Evolutionary conservation across 768 basidiomycete species (phyloP), one percentile per base, ranked within the genome.

Genomic region (Lentinula detonsa): DNA sequence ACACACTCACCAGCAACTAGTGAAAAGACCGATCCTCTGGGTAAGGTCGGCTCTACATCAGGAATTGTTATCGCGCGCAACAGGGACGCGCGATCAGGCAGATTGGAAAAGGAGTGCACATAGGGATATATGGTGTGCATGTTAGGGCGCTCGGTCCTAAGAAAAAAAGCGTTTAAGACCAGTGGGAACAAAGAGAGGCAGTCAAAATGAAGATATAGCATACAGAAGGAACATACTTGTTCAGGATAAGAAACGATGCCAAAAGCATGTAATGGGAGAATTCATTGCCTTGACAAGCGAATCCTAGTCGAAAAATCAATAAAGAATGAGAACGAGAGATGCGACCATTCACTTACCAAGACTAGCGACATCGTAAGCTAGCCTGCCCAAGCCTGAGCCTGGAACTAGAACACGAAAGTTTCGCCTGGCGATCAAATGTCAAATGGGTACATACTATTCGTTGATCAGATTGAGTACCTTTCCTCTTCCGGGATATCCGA

Each of bases 261-360:
- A 98, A 84, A 11, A 98, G 81, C 94, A 95, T 96, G 72, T 93
- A 93, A 65, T 95, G 90, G 35, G 92, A 94, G 70, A 97, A 97
- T 72, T 98, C 95, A 69, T 97, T 97, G 21, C 91, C 95, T 72
- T 96, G 95, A 64, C 90, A 93, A 1, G 89, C 75, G 66, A 94
- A 98, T 3, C 95, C 95, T 94, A 63, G 0, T 13, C 5, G 15
- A 46, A n/a, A 15, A 51, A 57, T 59, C 8, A 48, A 42, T 16
- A 15, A 15, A 51, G 0, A 15, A 53, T 42, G 34, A 55, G 10
- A 13, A 0, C 4, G 28, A 28, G 28, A 46, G 64, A n/a, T 62
- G 46, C 9, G 21, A 13, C 56, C 13, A 31, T 4, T 37, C 5
- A 39, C 49, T n/a, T 21, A 51, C 93, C 95, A 58, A 88, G 77